Conservation (phyloP, 352 stramenopile species). For the Phytopythium chamaehyphon region DNA sequence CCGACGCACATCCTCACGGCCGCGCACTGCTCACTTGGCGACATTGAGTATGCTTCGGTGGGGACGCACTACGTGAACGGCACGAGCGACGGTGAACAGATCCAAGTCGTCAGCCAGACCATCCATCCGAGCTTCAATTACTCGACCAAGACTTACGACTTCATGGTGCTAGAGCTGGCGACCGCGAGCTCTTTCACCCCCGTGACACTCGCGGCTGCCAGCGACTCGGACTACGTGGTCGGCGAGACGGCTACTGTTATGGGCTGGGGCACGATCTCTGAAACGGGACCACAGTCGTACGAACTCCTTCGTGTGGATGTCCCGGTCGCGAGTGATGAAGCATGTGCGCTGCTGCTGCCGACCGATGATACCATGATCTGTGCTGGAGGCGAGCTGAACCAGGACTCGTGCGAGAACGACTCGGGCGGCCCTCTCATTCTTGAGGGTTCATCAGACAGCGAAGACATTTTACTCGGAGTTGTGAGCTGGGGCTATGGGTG, state of each 20-base stretch:
- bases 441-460: constrained; percentile 16
- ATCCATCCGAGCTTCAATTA: constrained; percentile 44
- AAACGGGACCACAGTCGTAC: constrained; percentile 26
- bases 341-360: constrained; percentile 21
- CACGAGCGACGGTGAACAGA: constrained; percentile 35
- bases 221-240: constrained; percentile 21
- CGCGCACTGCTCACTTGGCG: constrained; percentile 35
- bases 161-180: constrained; percentile 50
- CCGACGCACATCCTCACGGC: constrained; percentile 37
- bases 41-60: constrained; percentile 41
- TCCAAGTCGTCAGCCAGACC: constrained; percentile 36
- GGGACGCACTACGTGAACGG: constrained; percentile 55
- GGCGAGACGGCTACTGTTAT: constrained; percentile 28
- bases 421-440: constrained; percentile 46
- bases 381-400: constrained; percentile 27
- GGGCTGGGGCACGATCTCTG: constrained; percentile 38
- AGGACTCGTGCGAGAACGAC: constrained; percentile 58
- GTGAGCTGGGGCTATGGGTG: constrained; percentile 65
- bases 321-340: constrained; percentile 28
- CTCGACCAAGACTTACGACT: constrained; percentile 35
- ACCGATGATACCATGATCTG: constrained; percentile 56
- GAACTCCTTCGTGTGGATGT: constrained; percentile 37
- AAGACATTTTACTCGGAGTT: constrained; percentile 46
- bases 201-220: constrained; percentile 24
- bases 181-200: constrained; percentile 24